Percentiles rank a stretch among this genome's conserved stretches.
Conservation (phyloP, 2,329 filamentous ascomycete species). For the Scopulariopsis brevicaulis region DNA sequence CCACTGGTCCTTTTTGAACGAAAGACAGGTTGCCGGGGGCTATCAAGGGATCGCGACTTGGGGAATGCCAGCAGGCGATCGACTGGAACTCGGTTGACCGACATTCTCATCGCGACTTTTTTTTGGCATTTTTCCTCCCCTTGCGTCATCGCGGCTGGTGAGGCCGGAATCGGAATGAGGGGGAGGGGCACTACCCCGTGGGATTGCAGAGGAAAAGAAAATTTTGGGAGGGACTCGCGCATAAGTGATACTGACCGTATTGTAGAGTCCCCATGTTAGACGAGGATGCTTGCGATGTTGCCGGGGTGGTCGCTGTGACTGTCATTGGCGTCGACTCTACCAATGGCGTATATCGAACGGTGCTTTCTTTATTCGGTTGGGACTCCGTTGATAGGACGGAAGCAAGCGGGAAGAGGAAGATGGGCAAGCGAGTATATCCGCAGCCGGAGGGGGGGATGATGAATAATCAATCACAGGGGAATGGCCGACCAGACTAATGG, state of each 20-base stretch:
- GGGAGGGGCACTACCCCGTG: slow-evolving; percentile 1
- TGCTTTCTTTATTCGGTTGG: background rate
- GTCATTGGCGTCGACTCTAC: background rate
- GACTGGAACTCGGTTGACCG: slow-evolving; percentile 9
- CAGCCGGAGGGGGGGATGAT: background rate
- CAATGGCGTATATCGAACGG: background rate
- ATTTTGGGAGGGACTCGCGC: background rate
- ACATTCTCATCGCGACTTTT: background rate
- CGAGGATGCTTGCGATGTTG: background rate
- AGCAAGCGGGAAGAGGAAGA: background rate
- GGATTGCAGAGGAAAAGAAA: background rate
- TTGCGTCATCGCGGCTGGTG: slow-evolving; percentile 1
- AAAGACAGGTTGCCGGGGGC: background rate
- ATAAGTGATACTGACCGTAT: background rate
- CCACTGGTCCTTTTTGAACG: slow-evolving; percentile 26
- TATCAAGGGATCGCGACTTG: background rate
- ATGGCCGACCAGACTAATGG: too few relatives aligned
- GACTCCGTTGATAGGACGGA: background rate
- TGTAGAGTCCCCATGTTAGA: background rate
- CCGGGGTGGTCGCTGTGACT: background rate
- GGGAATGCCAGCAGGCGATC: background rate
- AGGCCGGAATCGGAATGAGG: slow-evolving; percentile 4
- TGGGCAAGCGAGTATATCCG: background rate
- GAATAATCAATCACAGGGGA: background rate
- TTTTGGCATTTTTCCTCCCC: slow-evolving; percentile 12